Conservation (phyloP, 192 early-diverging fungal genomes). For the Entomortierella lignicola region DNA sequence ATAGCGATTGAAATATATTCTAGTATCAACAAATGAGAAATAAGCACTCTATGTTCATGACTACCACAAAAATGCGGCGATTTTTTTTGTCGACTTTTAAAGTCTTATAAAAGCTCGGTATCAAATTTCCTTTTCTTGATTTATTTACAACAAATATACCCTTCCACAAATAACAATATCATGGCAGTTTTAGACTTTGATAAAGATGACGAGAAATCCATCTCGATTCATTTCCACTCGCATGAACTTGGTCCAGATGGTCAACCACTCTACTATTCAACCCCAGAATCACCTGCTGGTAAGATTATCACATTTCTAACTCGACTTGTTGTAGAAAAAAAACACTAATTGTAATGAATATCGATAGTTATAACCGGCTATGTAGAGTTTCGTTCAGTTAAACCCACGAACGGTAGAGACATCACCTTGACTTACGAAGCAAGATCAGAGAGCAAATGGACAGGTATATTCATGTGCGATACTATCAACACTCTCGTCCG, state of each 20-base stretch:
- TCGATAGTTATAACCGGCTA: constrained; percentile 29
- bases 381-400: constrained; percentile 38
- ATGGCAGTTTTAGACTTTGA: constrained; percentile 33
- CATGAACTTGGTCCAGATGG: constrained; percentile 25
- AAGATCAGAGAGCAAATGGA: constrained; percentile 33
- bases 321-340: no score
- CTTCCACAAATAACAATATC: background rate
- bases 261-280: constrained; percentile 28
- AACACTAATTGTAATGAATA: no score
- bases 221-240: constrained; percentile 29
- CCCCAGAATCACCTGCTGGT: constrained; percentile 28
- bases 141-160: background rate
- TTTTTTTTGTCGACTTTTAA: constrained; percentile 1
- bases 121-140: no score
- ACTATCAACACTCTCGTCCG: background rate
- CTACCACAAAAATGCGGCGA: no score
- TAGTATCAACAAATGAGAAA: no score
- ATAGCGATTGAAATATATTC: constrained; percentile 21
- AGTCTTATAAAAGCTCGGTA: no score
- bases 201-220: constrained; percentile 36
- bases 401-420: constrained; percentile 29
- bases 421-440: constrained; percentile 32
- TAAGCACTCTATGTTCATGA: no score
- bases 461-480: constrained; percentile 4
- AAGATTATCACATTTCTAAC: background rate